Evolutionary conservation across 352 stramenopile genomes (phyloP).

Genomic region (Globisporangium splendens): DNA sequence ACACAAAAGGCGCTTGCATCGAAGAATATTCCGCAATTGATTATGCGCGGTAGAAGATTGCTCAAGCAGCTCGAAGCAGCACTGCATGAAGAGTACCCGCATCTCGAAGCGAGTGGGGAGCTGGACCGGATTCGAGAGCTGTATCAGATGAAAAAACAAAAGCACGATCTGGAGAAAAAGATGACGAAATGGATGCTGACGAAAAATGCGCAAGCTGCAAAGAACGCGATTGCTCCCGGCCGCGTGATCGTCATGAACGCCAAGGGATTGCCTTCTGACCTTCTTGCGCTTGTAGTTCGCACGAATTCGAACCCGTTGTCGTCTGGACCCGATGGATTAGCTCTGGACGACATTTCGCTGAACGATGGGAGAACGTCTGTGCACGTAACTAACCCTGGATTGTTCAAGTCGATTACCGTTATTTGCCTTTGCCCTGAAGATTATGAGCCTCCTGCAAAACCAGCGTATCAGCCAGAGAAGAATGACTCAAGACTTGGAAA

Average conservation of each 20-base stretch:
- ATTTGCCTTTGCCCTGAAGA: slow-evolving; percentile 63
- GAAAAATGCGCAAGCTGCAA: slow-evolving; percentile 60
- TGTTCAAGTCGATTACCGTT: slow-evolving; percentile 79
- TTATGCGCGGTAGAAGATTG: slow-evolving; percentile 56
- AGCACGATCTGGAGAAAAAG: slow-evolving; percentile 64
- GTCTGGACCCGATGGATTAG: slow-evolving; percentile 19
- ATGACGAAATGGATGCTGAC: slow-evolving; percentile 69
- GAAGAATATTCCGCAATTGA: slow-evolving; percentile 74
- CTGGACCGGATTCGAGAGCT: slow-evolving; percentile 60
- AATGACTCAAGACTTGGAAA: background rate
- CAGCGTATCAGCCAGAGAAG: slow-evolving; percentile 14
- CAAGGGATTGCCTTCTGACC: slow-evolving; percentile 54
- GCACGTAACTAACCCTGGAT: slow-evolving; percentile 16
- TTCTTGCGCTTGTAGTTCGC: slow-evolving; percentile 59
- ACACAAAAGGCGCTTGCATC: slow-evolving; percentile 86
- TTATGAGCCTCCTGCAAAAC: slow-evolving; percentile 47
- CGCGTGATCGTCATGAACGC: slow-evolving; percentile 62
- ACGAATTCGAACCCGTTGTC: slow-evolving; percentile 28
- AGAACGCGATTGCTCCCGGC: slow-evolving; percentile 57
- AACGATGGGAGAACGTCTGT: slow-evolving; percentile 18
- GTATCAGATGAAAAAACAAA: slow-evolving; percentile 68
- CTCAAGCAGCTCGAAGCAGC: slow-evolving; percentile 44
- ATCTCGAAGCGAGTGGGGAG: slow-evolving; percentile 55
- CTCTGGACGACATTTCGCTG: slow-evolving; percentile 29
- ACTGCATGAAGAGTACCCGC: slow-evolving; percentile 57